Percentiles rank a stretch among this genome's conserved stretches.
Evolutionary conservation across 108 stramenopile genomes (phyloP).

Genomic region (Tribonema minus): DNA sequence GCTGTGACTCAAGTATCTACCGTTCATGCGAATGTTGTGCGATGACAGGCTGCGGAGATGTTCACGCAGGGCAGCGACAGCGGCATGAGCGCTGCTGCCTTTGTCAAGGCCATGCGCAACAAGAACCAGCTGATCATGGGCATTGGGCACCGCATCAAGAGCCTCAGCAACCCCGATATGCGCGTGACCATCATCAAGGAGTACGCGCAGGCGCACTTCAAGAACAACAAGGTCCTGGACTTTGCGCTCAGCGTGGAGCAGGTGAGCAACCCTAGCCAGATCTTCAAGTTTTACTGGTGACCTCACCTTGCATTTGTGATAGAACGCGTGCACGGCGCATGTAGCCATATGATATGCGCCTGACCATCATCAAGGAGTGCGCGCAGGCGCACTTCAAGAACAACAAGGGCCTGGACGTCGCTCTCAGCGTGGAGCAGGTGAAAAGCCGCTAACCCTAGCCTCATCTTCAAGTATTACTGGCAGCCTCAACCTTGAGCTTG

Average conservation of each 20-base stretch:
- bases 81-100: conserved; percentile 64
- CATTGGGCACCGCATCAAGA: conserved; percentile 81
- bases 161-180: conserved; percentile 76
- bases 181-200: conserved; percentile 78
- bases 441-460: too few relatives aligned
- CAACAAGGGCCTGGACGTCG: conserved; percentile 75
- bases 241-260: conserved; percentile 82
- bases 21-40: too few relatives aligned
- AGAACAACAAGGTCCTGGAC: conserved; percentile 68
- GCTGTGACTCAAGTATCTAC: too few relatives aligned
- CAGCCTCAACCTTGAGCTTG: too few relatives aligned
- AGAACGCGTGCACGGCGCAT: too few relatives aligned
- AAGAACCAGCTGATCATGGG: conserved; percentile 85
- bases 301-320: too few relatives aligned
- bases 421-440: conserved; percentile 73
- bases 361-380: conserved; percentile 76
- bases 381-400: conserved; percentile 72
- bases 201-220: conserved; percentile 74
- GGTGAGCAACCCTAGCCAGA: too few relatives aligned
- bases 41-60: conserved; percentile 42
- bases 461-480: too few relatives aligned
- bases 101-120: conserved; percentile 72
- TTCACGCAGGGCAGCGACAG: conserved; percentile 63
- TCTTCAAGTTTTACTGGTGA: too few relatives aligned
- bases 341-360: too few relatives aligned